A percentile compares a stretch with the other conserved stretches of the same genome.
Conservation (phyloP, 768 basidiomycete genomes). For the Naganishia friedmannii region DNA sequence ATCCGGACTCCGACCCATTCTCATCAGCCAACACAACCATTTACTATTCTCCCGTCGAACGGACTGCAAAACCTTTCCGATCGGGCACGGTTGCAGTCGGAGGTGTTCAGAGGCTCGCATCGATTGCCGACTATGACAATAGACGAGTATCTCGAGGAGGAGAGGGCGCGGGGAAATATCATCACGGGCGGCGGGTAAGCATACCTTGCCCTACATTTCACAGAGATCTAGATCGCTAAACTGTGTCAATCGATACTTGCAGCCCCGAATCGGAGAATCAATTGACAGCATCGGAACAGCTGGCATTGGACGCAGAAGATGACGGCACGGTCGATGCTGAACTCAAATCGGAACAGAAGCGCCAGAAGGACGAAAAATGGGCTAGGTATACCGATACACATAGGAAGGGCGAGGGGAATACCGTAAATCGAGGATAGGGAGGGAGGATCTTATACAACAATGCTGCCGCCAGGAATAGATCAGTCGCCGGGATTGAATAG, state of each 20-base stretch:
- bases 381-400: conserved; percentile 81
- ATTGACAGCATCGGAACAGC: conserved; percentile 73
- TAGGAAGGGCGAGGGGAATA: conserved; percentile 89
- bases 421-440: conserved; percentile 87
- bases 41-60: conserved; percentile 81
- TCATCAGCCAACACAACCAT: conserved; percentile 76
- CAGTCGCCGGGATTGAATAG: too few relatives aligned
- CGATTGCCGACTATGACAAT: conserved; percentile 91
- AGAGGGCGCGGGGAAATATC: conserved; percentile 77
- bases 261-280: conserved; percentile 67
- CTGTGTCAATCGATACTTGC: background rate
- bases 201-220: background rate
- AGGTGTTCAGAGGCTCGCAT: conserved; percentile 81
- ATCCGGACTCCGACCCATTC: conserved; percentile 28
- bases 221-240: background rate
- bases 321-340: conserved; percentile 72
- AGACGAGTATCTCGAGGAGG: conserved; percentile 88
- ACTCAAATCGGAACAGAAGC: conserved; percentile 68
- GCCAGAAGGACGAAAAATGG: conserved; percentile 87
- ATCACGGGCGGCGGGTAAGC: conserved; percentile 81
- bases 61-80: conserved; percentile 55
- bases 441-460: background rate
- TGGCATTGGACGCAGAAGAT: conserved; percentile 74
- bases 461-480: background rate
- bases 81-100: conserved; percentile 67